Percentiles rank a stretch among this genome's conserved stretches.
These are phyloP conservation scores for Neonothopanus nambi DNA, from an alignment of 1,284 basidiomycete species.

Conservation along the genomic window DNA sequence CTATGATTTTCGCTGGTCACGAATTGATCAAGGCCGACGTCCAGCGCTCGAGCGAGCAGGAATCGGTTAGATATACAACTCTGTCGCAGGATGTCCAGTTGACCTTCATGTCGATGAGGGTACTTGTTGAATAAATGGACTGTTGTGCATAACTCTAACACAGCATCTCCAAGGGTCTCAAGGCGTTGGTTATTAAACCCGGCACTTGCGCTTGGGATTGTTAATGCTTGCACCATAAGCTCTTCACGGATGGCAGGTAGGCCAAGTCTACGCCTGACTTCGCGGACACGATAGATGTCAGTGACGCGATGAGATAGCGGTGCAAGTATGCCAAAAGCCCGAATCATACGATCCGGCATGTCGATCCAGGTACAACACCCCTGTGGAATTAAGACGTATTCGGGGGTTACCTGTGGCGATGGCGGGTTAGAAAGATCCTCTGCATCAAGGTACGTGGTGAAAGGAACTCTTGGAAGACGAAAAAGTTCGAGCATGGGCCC, in stretches of 20 bases:
- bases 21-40: slow-evolving; percentile 61
- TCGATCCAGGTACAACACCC: slow-evolving; percentile 51
- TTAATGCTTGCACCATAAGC: slow-evolving; percentile 70
- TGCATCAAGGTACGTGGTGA: slow-evolving; percentile 39
- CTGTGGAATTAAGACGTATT: slow-evolving; percentile 51
- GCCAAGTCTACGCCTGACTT: slow-evolving; percentile 49
- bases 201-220: slow-evolving; percentile 61
- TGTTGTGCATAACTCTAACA: slow-evolving; percentile 74
- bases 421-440: slow-evolving; percentile 21
- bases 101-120: slow-evolving; percentile 79
- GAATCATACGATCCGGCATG: slow-evolving; percentile 47
- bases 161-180: slow-evolving; percentile 83
- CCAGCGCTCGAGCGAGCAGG: slow-evolving; percentile 64
- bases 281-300: slow-evolving; percentile 60
- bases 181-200: slow-evolving; percentile 79
- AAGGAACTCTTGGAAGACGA: slow-evolving; percentile 40
- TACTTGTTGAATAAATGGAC: slow-evolving; percentile 76
- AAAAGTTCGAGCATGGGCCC: slow-evolving; percentile 62
- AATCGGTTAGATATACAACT: slow-evolving; percentile 68
- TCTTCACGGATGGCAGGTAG: slow-evolving; percentile 59
- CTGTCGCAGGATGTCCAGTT: slow-evolving; percentile 64
- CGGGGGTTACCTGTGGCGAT: slow-evolving; percentile 19
- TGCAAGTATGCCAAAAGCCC: slow-evolving; percentile 59
- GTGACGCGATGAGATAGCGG: slow-evolving; percentile 66
- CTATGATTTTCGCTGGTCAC: slow-evolving; percentile 60